A percentile compares a stretch with the other conserved stretches of the same genome.
Conservation (phyloP, 1,284 basidiomycete species). For the Apiotrichum mycotoxinovorans region DNA sequence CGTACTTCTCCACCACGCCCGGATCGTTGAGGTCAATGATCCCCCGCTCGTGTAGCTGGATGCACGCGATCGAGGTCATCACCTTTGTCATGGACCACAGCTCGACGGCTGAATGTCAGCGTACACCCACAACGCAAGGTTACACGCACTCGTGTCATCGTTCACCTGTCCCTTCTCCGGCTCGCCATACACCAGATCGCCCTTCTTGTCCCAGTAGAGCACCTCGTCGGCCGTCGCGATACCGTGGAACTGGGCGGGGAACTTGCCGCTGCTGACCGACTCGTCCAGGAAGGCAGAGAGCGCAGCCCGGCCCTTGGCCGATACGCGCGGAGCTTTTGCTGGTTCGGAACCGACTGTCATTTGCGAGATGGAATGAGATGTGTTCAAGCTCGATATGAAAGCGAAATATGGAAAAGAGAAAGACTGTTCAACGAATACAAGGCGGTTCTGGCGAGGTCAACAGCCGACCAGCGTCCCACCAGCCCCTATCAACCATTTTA, state of each 20-base stretch:
- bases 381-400: too few species aligned
- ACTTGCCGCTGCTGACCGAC: constrained; percentile 17
- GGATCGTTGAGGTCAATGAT: constrained; percentile 28
- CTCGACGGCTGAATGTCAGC: constrained; percentile 24
- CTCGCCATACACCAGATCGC: constrained; percentile 28
- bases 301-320: constrained; percentile 10
- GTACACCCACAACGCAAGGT: too few species aligned
- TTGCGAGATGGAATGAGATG: not conserved
- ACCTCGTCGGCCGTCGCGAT: constrained; percentile 30
- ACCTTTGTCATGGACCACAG: constrained; percentile 40
- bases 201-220: constrained; percentile 29
- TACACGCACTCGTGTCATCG: constrained; percentile 34
- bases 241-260: constrained; percentile 33
- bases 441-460: too few species aligned
- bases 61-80: constrained; percentile 30
- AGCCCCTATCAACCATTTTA: too few species aligned
- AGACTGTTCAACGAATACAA: too few species aligned
- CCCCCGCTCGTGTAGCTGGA: constrained; percentile 36
- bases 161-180: constrained; percentile 27
- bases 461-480: too few species aligned
- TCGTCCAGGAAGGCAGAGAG: constrained; percentile 23
- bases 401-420: too few species aligned
- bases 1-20: constrained; percentile 21
- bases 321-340: not conserved
- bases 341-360: not conserved